Conservation (phyloP, 331 rosid species). For the Saraca asoca region DNA sequence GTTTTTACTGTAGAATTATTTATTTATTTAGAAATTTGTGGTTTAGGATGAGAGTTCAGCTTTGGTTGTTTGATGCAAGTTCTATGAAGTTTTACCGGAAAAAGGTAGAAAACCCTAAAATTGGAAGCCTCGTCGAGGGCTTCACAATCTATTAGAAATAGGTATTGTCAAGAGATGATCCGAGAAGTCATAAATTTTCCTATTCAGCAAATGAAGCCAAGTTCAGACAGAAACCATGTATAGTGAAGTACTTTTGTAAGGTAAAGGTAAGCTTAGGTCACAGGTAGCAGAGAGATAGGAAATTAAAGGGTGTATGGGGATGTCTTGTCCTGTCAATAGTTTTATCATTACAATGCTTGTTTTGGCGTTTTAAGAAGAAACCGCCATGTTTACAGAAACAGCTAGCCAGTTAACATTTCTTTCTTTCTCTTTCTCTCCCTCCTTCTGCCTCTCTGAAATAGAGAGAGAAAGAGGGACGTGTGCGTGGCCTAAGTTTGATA, state of each 20-base stretch:
- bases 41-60: too few species aligned
- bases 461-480: conserved; percentile 12
- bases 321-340: conserved; percentile 63
- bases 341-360: conserved; percentile 35
- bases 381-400: conserved; percentile 24
- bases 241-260: conserved; percentile 37
- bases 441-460: not conserved
- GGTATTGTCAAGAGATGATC: conserved; percentile 29
- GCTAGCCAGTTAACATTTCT: conserved; percentile 6
- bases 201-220: conserved; percentile 25
- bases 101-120: conserved; percentile 31
- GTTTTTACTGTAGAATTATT: too few species aligned
- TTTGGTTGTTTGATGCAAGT: not conserved
- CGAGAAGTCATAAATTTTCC: conserved; percentile 5
- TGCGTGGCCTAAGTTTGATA: conserved; percentile 30
- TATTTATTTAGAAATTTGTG: too few species aligned
- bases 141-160: not conserved
- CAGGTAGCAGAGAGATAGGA: conserved; percentile 27
- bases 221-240: conserved; percentile 32
- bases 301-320: conserved; percentile 44
- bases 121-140: conserved; percentile 4
- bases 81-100: conserved; percentile 13
- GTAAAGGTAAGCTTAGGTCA: conserved; percentile 40
- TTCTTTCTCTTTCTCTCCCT: conserved; percentile 32
- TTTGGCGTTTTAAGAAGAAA: conserved; percentile 43